phyloP scores from a whole-genome alignment of 306 rosid species.

The Quercus mongolica region DNA sequence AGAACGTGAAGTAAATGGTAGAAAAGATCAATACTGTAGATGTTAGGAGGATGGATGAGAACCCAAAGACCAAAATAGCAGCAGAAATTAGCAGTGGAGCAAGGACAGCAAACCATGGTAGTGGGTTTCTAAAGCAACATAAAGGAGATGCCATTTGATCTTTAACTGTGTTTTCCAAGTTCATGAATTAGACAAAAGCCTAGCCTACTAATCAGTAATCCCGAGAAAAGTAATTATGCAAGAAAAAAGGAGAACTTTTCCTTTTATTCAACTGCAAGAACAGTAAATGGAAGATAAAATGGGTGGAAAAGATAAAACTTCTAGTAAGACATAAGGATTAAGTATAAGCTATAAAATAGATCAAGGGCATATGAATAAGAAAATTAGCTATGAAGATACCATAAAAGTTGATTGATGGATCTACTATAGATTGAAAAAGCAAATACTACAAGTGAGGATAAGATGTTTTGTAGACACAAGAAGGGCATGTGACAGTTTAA shows the following conservation, averaged over 20 bases:
- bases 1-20: constrained; percentile 28
- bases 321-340: not conserved
- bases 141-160: constrained; percentile 56
- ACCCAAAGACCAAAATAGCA: constrained; percentile 38
- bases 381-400: not conserved
- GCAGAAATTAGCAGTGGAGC: constrained; percentile 40
- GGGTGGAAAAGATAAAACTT: not conserved
- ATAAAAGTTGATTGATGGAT: not conserved
- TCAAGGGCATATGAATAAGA: not conserved
- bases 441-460: not conserved
- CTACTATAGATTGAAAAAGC: not conserved
- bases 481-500: not conserved
- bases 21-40: constrained; percentile 42
- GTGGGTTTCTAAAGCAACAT: constrained; percentile 50
- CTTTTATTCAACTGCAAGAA: constrained; percentile 14
- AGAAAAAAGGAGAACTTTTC: constrained; percentile 12
- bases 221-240: constrained; percentile 24
- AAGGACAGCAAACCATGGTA: constrained; percentile 47
- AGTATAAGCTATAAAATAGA: not conserved
- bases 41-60: constrained; percentile 43
- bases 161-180: constrained; percentile 37
- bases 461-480: not conserved
- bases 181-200: constrained; percentile 37
- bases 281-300: constrained; percentile 13
- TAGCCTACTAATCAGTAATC: constrained; percentile 20